Evolutionary conservation across 441 rosid genomes (phyloP), one percentile per base, ranked within the genome.

Genomic region (Metrosideros polymorpha): DNA sequence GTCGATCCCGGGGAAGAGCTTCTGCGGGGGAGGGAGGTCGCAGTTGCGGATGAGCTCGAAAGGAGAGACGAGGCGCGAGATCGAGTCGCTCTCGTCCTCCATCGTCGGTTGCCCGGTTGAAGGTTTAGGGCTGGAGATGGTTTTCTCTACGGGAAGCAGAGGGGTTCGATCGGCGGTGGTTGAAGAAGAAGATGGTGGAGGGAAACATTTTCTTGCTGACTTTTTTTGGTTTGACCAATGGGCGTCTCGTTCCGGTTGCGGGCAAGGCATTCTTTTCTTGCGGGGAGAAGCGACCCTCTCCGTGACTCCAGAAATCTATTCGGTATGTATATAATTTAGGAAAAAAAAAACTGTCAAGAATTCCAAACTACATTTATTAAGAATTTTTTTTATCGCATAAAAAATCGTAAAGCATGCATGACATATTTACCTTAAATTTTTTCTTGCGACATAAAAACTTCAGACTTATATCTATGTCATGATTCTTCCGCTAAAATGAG

Each of bases 1-100:
- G 35, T 91, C 90, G 9, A 87, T 77, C 79, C 93, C 91, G 1
- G 90, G 76, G 77, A 92, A 93, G 12, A 93, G 90, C 92, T 93
- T 93, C 56, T 84, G 12, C 6, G 95, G 97, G 0, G 95, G 93
- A 85, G 95, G 95, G 32, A 93, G 92, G 89, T 93, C 97, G 51
- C 97, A 93, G 82, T 94, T 94, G 87, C 90, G 95, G 91, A 94
- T 83, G 17, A 93, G 79, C 9, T 91, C 93, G 24, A 66, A 5
- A 8, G 90, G 88, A 1, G 91, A 85, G 84, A 88, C 91, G 12
- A 82, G 90, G 82, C 90, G 15, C 47, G 47, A 10, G 79, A 39
- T 22, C 47, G 79, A 39, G 47, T 9, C 9, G 79, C 3, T 22
- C 79, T 18, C 43, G 47, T 66, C 43, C 77, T 12, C n/a, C 79